Evolutionary conservation across 495 filamentous ascomycete species (phyloP).

Genomic region (Annulohypoxylon bovei): DNA sequence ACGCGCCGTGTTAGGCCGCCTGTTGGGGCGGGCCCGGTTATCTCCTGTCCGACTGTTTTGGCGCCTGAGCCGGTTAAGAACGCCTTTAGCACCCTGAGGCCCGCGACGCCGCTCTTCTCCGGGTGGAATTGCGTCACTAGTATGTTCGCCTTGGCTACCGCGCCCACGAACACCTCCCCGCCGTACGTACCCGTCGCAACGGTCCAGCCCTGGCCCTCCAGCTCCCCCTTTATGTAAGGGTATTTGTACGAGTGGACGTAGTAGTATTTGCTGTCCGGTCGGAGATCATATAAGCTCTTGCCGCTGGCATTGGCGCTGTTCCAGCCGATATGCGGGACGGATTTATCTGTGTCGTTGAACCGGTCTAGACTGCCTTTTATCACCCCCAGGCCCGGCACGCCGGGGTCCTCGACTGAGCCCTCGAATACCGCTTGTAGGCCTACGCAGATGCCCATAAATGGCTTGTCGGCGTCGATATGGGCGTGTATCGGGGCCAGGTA

Average conservation of each 20-base stretch:
- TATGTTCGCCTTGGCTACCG: conserved; percentile 82
- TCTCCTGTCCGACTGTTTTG: conserved; percentile 45
- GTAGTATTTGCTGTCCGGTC: conserved; percentile 90
- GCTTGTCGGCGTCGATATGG: conserved; percentile 87
- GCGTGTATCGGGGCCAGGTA: conserved; percentile 81
- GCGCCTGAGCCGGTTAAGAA: conserved; percentile 77
- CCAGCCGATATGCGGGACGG: conserved; percentile 98
- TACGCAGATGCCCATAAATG: conserved; percentile 98
- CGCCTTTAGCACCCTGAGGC: conserved; percentile 81
- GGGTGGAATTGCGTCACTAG: conserved; percentile 97
- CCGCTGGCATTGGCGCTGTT: conserved; percentile 75
- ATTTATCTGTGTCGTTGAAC: conserved; percentile 80
- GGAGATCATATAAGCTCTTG: conserved; percentile 75
- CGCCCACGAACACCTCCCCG: conserved; percentile 89
- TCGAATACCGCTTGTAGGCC: conserved; percentile 91
- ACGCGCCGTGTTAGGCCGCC: conserved; percentile 84
- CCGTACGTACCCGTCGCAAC: conserved; percentile 91
- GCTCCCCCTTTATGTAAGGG: conserved; percentile 72
- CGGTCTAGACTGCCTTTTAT: conserved; percentile 75
- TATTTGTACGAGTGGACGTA: conserved; percentile 96
- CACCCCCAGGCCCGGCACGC: conserved; percentile 75
- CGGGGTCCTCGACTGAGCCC: conserved; percentile 79
- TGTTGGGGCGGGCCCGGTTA: conserved; percentile 38
- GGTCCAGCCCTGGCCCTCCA: conserved; percentile 84
- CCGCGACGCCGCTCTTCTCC: conserved; percentile 93